Evolutionary conservation across 2,329 filamentous ascomycete species (phyloP), one percentile per base, ranked within the genome.

Genomic region (Diaporthe sp.): DNA sequence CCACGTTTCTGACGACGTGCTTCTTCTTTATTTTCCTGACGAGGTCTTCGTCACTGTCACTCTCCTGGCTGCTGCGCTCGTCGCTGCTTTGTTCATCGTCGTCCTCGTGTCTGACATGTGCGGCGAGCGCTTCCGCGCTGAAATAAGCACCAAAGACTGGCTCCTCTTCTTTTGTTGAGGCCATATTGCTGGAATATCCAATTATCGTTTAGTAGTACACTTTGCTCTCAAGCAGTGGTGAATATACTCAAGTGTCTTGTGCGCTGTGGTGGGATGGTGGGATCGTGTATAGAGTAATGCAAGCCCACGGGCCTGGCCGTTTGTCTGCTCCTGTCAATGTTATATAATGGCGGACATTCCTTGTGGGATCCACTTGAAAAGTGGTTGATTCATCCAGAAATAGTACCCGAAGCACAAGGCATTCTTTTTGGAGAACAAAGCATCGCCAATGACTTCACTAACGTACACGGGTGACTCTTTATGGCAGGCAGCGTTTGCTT

Each of bases 381-480:
- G 28, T n/a, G 7, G 1, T 0, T 13, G 10, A 12, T 49, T 60
- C 17, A 61, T 47, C 44, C 42, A 60, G 17, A 51, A 72, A 61
- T 72, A 72, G 31, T 22, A 72, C 15, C 13, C 22, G 10, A 47
- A 12, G 8, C 2, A 49, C 55, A 49, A 20, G 34, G 68, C 42
- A 71, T 49, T 68, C 31, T 60, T 49, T 49, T 37, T 6, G 31
- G 6, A 37, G 6, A 72, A 72, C 55, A 72, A 72, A 72, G 70
- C 28, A 49, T 17, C 13, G 15, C 13, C 15, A 34, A 13, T 39
- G 31, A 22, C 13, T 25, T 2, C 31, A 22, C 6, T 2, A 9
- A 20, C 28, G 15, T 39, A 25, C 47, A 17, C 31, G 65, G 47
- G n/a, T 39, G 3, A 28, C 7, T 51, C 47, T 55, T 70, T 55